Evolutionary conservation across 2,329 filamentous ascomycete species (phyloP), one percentile per base, ranked within the genome.

Genomic region (Fusarium illudens): DNA sequence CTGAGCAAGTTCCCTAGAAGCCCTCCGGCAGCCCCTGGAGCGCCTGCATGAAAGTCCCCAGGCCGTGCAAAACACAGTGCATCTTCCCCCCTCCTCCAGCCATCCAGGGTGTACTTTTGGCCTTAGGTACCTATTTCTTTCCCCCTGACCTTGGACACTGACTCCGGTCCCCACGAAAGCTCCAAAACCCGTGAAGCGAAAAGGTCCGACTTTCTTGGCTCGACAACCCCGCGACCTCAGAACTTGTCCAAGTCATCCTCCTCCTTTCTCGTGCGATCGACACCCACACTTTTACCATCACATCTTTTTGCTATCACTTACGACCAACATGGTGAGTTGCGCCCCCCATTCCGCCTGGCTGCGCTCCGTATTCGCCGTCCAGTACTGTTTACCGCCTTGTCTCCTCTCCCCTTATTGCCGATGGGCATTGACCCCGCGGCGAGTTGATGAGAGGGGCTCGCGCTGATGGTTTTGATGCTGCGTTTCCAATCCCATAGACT

Each of bases 231-330:
- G 72, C 72, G 72, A 62, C 71, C 61, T 74, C 63, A 68, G 65
- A 74, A 74, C 72, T 73, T 74, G 51, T 64, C 69, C 72, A 74
- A 71, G 62, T 74, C 72, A 74, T 74, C 72, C 59, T 69, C 72
- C 60, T 66, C 55, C 51, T 57, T 46, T 68, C 70, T 64, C 62
- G 59, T 62, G 67, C 72, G 68, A 73, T 73, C 73, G 62, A 70
- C 65, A 71, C 60, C 60, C 56, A 68, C 69, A 60, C 54, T 65
- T 67, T 46, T 64, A 58, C 63, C 46, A 66, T 59, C 60, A 58
- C 59, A 59, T 61, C 51, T 59, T 48, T 48, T 67, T 65, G 32
- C 61, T 65, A 67, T 61, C 70, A 59, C 48, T 64, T 36, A 67
- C 68, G 60, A 62, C 53, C 69, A 72, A 58, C 64, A 77, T 77